phyloP scores from a whole-genome alignment of 2,329 filamentous ascomycete species.

The Neofusicoccum laricinum region DNA sequence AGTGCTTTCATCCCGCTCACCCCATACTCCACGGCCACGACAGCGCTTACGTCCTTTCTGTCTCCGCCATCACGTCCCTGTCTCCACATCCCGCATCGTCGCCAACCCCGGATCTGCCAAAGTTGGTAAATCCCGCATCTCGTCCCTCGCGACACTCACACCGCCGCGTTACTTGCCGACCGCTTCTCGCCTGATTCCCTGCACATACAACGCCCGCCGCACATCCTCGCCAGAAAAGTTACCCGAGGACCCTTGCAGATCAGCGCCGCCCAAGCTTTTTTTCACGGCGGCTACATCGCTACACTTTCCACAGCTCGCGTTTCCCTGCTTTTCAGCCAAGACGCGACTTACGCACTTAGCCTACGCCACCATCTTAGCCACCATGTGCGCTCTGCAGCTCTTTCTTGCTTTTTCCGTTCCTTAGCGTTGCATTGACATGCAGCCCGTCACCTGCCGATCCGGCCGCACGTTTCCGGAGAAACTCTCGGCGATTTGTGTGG shows the following conservation, averaged over 20 bases:
- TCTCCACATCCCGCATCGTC: not conserved
- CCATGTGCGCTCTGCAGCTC: not conserved
- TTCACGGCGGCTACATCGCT: slow-evolving; percentile 2
- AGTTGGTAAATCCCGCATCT: slow-evolving; percentile 10
- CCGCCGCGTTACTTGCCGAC: not conserved
- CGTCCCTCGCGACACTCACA: not conserved
- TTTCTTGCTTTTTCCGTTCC: not conserved
- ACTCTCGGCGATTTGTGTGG: not conserved
- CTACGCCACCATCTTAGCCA: not conserved
- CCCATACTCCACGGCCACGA: not conserved
- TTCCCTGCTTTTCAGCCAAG: not conserved
- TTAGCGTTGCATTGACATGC: not conserved
- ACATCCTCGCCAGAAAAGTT: not conserved
- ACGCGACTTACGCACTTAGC: not conserved
- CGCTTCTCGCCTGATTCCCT: not conserved
- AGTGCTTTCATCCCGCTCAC: not conserved
- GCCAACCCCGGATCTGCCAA: slow-evolving; percentile 1
- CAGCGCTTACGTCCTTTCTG: not conserved
- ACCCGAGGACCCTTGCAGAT: slow-evolving; percentile 6
- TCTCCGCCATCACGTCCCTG: not conserved
- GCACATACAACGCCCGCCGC: not conserved
- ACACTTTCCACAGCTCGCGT: not conserved
- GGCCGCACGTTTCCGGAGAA: not conserved
- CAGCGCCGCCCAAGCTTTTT: slow-evolving; percentile 1
- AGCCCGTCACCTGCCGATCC: not conserved